Evolutionary conservation across 2,329 filamentous ascomycete species (phyloP).

Genomic region (Fusarium pseudoanthophilum): DNA sequence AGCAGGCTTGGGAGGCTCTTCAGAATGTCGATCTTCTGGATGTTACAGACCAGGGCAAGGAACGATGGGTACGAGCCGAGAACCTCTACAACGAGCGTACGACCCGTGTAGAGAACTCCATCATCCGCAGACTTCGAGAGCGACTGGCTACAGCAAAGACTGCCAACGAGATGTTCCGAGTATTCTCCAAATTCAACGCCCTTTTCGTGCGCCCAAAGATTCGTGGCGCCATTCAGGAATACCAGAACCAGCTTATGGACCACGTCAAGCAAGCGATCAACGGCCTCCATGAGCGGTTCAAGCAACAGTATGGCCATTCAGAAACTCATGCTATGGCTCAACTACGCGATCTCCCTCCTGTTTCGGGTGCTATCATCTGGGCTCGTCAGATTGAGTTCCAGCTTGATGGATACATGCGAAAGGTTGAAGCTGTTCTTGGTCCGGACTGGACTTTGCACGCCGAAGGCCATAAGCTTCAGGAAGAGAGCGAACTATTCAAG

Average conservation of each 20-base stretch:
- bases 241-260: slow-evolving; percentile 97
- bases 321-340: slow-evolving; percentile 99
- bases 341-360: slow-evolving; percentile 91
- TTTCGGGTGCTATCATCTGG: slow-evolving; percentile 98
- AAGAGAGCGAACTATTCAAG: slow-evolving; percentile 91
- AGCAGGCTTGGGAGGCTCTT: slow-evolving; percentile 91
- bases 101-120: slow-evolving; percentile 96
- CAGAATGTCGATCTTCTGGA: slow-evolving; percentile 96
- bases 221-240: slow-evolving; percentile 95
- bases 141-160: slow-evolving; percentile 95
- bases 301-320: slow-evolving; percentile 97
- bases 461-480: slow-evolving; percentile 92
- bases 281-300: slow-evolving; percentile 94
- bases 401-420: slow-evolving; percentile 96
- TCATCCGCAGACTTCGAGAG: slow-evolving; percentile 93
- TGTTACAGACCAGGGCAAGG: slow-evolving; percentile 88
- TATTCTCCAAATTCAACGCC: slow-evolving; percentile 99
- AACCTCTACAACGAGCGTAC: slow-evolving; percentile 98
- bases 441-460: slow-evolving; percentile 94
- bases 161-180: slow-evolving; percentile 99
- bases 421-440: slow-evolving; percentile 97
- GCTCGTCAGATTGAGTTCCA: slow-evolving; percentile 97
- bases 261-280: slow-evolving; percentile 98
- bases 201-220: slow-evolving; percentile 99
- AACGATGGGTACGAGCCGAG: slow-evolving; percentile 92